A percentile compares a stretch with the other conserved stretches of the same genome.
Evolutionary conservation across 495 filamentous ascomycete species (phyloP).

Genomic region (Hyaloscypha hepaticicola): DNA sequence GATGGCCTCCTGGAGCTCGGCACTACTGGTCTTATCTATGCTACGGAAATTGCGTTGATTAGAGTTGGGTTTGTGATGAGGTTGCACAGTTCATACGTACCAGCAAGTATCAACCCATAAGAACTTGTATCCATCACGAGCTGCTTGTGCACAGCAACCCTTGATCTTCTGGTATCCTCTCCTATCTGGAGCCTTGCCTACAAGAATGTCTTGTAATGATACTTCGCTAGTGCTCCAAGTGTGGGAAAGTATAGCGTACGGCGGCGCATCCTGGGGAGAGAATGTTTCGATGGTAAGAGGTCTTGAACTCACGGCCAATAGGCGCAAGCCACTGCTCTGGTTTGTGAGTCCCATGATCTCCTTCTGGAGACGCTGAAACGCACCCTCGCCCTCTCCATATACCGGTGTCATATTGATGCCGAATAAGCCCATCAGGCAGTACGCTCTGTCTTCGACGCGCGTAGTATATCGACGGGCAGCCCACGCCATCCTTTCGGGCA

Average conservation of each 20-base stretch:
- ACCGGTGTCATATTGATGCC: not conserved
- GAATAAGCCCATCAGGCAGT: not conserved
- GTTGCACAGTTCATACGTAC: not conserved
- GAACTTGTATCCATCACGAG: conserved; percentile 6
- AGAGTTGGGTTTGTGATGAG: not conserved
- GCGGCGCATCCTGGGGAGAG: not conserved
- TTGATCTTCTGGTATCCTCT: conserved; percentile 11
- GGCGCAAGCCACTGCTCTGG: not conserved
- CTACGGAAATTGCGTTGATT: not conserved
- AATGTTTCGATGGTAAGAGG: not conserved
- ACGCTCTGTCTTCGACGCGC: not conserved
- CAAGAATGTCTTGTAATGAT: conserved; percentile 23
- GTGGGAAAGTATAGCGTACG: conserved; percentile 34
- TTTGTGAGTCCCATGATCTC: conserved; percentile 2
- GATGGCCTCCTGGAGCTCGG: conserved; percentile 42
- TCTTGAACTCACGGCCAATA: not conserved
- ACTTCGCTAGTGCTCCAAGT: conserved; percentile 32
- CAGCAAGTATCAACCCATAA: conserved; percentile 38
- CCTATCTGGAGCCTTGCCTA: not conserved
- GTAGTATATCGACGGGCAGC: not conserved
- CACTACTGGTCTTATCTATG: conserved; percentile 43
- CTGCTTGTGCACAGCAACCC: conserved; percentile 1
- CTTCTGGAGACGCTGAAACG: conserved; percentile 10
- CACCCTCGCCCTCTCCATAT: conserved; percentile 1
- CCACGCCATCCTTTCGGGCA: not conserved